These are phyloP conservation scores for Zhuliangozyma blackwelliae DNA, from an alignment of 1,139 yeast genomes.

Conservation along the genomic window DNA sequence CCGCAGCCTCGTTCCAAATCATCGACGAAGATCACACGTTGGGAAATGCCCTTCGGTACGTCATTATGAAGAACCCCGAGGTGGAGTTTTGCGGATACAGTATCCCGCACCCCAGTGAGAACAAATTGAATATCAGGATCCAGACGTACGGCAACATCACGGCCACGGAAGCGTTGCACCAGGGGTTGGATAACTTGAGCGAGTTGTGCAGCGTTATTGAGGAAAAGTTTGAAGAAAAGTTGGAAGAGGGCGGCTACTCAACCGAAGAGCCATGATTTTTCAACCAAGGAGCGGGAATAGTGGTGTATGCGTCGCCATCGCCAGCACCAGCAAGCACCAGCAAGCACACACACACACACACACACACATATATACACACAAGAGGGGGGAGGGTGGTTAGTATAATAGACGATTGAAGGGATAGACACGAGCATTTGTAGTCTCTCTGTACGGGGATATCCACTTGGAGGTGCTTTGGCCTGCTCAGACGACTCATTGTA, in stretches of 20 bases:
- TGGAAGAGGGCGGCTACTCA: constrained; percentile 48
- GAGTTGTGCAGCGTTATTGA: constrained; percentile 84
- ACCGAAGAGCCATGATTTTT: constrained; percentile 26
- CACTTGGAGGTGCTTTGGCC: too few species aligned
- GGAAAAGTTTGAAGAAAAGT: constrained; percentile 63
- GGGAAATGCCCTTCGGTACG: constrained; percentile 88
- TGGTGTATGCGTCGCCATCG: not conserved
- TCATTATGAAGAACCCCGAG: constrained; percentile 95
- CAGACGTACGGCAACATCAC: constrained; percentile 90
- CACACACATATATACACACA: too few species aligned
- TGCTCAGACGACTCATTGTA: too few species aligned
- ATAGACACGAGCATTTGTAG: too few species aligned
- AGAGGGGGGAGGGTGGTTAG: too few species aligned
- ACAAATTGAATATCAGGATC: constrained; percentile 81
- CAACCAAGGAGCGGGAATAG: not conserved
- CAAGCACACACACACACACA: too few species aligned
- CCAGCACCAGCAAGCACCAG: not conserved
- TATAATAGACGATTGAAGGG: too few species aligned
- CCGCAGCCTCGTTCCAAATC: constrained; percentile 92
- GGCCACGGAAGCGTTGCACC: constrained; percentile 89
- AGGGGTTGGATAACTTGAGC: constrained; percentile 81
- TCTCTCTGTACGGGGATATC: too few species aligned
- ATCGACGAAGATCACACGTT: constrained; percentile 91
- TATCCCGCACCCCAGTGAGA: constrained; percentile 98
- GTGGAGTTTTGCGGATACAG: constrained; percentile 98